Evolutionary conservation across 2,329 filamentous ascomycete genomes (phyloP), one percentile per base, ranked within the genome.

Genomic region (Ceratocystis cubensis): DNA sequence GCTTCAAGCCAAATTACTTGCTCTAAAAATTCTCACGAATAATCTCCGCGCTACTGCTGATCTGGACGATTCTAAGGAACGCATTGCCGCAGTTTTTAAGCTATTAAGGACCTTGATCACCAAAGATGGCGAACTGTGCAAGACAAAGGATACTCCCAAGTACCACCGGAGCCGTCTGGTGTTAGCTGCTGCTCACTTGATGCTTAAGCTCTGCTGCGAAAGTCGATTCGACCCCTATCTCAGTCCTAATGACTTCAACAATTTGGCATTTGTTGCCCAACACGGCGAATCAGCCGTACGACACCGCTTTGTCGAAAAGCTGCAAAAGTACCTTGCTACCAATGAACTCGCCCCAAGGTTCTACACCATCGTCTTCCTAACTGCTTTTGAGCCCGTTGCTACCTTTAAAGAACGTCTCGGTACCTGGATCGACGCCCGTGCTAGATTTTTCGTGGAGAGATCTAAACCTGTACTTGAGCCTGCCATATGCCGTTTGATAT

Each of bases 311-410:
- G 81, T 94, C 65, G 85, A 86, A 72, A 91, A 92, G 71, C 79
- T 99, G 50, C 94, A 96, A 76, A 96, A 96, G 76, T 93, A 96
- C 72, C 83, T 97, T 3, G 88, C 88, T 8, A 84, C 88, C 65
- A 83, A 82, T 66, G 85, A 82, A 70, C 80, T 96, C 1, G 81
- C 84, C 1, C 78, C 82, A 13, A 86, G 93, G 8, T 99, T 95
- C 80, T 94, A 96, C 75, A 88, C 90, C 0, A 87, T 96, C 50
- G 81, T 96, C 5, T 97, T 96, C 77, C 78, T 97, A 56, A 88
- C 91, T 41, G 93, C 94, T 1, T 96, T 94, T 73, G 94, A 99
- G 76, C 94, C 93, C 0, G 82, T 85, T 46, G 74, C 78, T n/a
- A 82, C 84, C 17, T 83, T 96, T 73, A 89, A 87, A 73, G 84